phyloP scores from a whole-genome alignment of 139 green algal genomes.

The Tetratostichococcus sp. region DNA sequence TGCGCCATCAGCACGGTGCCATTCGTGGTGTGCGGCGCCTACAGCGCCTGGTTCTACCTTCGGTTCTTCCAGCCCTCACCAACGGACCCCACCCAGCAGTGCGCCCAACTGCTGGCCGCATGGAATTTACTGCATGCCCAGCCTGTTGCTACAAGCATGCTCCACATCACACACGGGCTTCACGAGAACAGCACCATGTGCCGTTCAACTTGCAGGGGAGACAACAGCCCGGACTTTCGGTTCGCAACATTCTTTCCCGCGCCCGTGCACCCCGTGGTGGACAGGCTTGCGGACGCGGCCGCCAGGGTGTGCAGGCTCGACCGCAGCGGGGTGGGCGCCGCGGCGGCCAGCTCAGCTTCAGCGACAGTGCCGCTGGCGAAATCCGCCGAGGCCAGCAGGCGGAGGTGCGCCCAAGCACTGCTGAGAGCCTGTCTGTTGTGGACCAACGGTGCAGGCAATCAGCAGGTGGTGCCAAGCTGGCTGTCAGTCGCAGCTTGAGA shows the following conservation, averaged over 20 bases:
- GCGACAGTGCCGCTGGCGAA: not conserved
- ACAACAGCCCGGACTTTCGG: conserved; percentile 79
- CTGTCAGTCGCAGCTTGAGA: no score
- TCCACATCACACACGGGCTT: no score
- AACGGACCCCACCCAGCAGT: not conserved
- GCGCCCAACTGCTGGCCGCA: no score
- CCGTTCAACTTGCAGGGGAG: conserved; percentile 63
- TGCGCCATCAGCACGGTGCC: conserved; percentile 37
- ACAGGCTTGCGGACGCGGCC: conserved; percentile 37
- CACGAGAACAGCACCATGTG: no score
- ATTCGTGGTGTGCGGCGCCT: conserved; percentile 76
- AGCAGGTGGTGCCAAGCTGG: no score
- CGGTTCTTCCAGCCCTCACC: conserved; percentile 75
- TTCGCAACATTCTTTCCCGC: conserved; percentile 84
- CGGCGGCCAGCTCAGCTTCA: no score
- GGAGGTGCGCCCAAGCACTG: not conserved
- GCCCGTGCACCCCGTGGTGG: conserved; percentile 39
- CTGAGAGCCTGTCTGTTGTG: no score
- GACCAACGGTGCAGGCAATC: no score
- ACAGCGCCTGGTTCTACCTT: conserved; percentile 85
- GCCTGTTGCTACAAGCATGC: no score
- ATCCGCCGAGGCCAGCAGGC: not conserved
- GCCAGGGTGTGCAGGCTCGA: conserved; percentile 35
- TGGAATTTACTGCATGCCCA: no score
- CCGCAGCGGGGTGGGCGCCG: not conserved